Conservation (phyloP, 805 yeast genomes). For the Pichia rugopelliculosa region DNA sequence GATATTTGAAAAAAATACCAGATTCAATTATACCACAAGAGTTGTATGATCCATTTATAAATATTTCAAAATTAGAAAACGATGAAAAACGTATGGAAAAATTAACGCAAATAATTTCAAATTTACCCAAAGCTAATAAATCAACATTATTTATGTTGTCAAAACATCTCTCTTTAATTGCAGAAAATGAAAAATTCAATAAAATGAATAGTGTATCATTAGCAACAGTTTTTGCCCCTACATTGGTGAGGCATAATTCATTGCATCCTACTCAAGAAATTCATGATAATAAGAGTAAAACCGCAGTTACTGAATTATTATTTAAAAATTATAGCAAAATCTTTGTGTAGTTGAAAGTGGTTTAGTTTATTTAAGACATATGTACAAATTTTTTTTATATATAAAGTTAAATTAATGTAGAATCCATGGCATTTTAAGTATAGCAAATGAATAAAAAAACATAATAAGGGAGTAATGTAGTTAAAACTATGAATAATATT, state of each 20-base stretch:
- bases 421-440: too few species aligned
- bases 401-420: too few species aligned
- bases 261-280: constrained; percentile 74
- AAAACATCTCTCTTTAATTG: constrained; percentile 58
- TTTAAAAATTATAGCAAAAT: constrained; percentile 40
- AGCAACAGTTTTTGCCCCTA: constrained; percentile 92
- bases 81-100: constrained; percentile 30
- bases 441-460: neutral
- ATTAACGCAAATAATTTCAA: constrained; percentile 38
- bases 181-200: constrained; percentile 45
- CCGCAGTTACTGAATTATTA: constrained; percentile 69
- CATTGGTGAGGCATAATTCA: constrained; percentile 61
- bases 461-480: neutral
- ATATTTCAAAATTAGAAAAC: constrained; percentile 35
- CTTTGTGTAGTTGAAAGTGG: constrained; percentile 6
- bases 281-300: constrained; percentile 73
- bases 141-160: constrained; percentile 49
- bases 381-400: neutral
- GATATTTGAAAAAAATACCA: constrained; percentile 78
- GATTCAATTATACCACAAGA: constrained; percentile 75
- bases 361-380: neutral
- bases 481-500: neutral
- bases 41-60: constrained; percentile 59
- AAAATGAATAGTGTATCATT: constrained; percentile 80
- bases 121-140: constrained; percentile 63